Base-by-base conservation (phyloP, 768 basidiomycete genomes). In the Lanmaoa pseudosensibilis region DNA sequence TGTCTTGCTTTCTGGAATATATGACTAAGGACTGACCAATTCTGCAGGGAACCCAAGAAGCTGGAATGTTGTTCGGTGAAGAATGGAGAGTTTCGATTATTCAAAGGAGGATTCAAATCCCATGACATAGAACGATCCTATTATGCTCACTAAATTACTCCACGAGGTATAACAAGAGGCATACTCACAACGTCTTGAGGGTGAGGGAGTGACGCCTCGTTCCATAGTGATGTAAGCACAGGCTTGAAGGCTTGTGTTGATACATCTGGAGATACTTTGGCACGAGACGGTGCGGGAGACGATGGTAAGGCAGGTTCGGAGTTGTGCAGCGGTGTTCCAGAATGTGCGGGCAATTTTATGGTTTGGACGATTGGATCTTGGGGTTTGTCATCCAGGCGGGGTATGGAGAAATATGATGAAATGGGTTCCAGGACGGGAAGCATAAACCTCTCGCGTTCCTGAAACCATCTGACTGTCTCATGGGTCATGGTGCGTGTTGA, bases 301-400 rank as follows among this genome's bases (percentile, higher is more conserved):
- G 19, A 21, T 23, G 56, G 45, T 13, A 43, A 39, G 19, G 23
- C 21, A 27, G 50, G 33, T 15, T n/a, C n/a, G n/a, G 49, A 33
- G 10, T 45, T 10, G 49, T 38, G 43, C 13, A 13, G 30, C 44
- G 56, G 37, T 15, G 30, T 34, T 49, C 23, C 44, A 41, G 38
- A 32, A 12, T 34, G 51, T 33, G 21, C 18, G 15, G 40, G 44
- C 25, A 36, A 71, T 59, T 76, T 77, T 23, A 89, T 58, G 18
- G 77, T 72, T 41, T 87, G 84, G 69, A 91, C 74, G 59, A 91
- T 89, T 2, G 89, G 90, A 67, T 92, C 85, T 65, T 91, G 90
- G 3, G 90, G 89, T 59, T 80, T 83, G 56, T 90, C 81, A n/a
- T 77, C 73, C 44, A 92, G 71, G n/a, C 62, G 70, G 11, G 88